Evolutionary conservation across 768 basidiomycete species (phyloP).

Genomic region (Termitomyces sp.): DNA sequence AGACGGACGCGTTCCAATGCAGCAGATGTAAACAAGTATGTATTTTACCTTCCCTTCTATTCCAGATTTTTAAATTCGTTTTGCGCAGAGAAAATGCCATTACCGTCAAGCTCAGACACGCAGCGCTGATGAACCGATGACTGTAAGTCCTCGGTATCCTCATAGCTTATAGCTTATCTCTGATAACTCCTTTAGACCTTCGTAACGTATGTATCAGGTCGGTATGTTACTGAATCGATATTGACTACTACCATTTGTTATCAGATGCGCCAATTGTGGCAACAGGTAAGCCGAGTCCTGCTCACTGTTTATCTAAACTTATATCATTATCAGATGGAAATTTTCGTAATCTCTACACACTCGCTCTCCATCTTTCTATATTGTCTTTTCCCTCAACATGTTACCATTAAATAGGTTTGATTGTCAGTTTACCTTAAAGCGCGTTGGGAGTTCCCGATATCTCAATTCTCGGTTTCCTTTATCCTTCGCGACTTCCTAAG

Average conservation of each 20-base stretch:
- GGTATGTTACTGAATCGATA: background rate
- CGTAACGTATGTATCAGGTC: conserved; percentile 59
- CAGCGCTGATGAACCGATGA: conserved; percentile 99
- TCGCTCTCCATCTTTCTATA: background rate
- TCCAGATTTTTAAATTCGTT: background rate
- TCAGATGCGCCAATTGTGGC: conserved; percentile 21
- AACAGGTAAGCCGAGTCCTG: conserved; percentile 25
- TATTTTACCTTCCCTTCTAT: background rate
- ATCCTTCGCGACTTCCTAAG: background rate
- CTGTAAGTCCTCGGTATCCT: conserved; percentile 45
- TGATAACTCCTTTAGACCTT: conserved; percentile 56
- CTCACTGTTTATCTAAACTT: background rate
- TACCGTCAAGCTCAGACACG: conserved; percentile 97
- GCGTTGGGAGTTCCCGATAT: background rate
- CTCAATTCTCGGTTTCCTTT: background rate
- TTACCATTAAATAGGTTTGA: background rate
- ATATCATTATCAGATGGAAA: conserved; percentile 29
- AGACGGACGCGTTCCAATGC: conserved; percentile 98
- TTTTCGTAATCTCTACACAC: conserved; percentile 29
- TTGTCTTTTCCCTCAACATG: background rate
- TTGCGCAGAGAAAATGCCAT: conserved; percentile 69
- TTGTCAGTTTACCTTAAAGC: background rate
- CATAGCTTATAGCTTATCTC: background rate
- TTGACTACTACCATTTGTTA: conserved; percentile 3
- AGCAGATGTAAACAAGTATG: conserved; percentile 85